Evolutionary conservation across 78 protist genomes (phyloP).

Genomic region (Emiliania huxleyi): DNA sequence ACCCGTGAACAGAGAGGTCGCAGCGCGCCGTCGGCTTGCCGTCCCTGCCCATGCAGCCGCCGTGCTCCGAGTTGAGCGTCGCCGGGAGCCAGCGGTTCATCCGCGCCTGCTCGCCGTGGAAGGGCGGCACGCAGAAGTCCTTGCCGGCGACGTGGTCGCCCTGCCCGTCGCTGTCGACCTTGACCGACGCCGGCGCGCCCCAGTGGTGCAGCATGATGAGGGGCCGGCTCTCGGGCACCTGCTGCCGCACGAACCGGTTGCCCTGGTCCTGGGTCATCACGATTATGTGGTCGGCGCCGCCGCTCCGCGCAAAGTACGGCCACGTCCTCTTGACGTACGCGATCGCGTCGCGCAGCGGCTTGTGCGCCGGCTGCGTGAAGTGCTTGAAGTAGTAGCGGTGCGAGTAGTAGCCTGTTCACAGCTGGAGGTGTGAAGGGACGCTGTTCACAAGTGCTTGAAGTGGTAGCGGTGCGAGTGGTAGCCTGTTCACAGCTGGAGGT

Average conservation of each 20-base stretch:
- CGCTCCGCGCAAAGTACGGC: neutral
- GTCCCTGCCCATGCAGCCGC: neutral
- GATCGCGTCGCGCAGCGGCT: neutral
- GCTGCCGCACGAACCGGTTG: neutral
- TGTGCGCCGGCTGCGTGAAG: neutral
- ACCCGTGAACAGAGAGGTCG: neutral
- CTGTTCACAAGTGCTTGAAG: too few relatives aligned
- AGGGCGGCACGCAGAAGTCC: neutral
- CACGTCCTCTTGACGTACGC: neutral
- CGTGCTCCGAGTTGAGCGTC: neutral
- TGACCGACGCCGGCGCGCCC: neutral
- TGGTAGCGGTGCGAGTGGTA: neutral
- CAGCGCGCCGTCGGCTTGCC: neutral
- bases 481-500: neutral
- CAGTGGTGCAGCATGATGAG: neutral
- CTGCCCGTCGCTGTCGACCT: neutral
- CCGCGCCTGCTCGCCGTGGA: neutral
- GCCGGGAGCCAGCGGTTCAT: neutral
- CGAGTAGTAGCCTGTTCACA: neutral
- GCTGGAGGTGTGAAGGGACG: too few relatives aligned
- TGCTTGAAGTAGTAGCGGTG: neutral
- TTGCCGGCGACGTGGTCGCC: neutral
- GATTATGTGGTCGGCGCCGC: neutral
- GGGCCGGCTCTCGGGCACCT: neutral
- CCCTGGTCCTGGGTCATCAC: conserved; percentile 17